Conservation (phyloP, 192 early-diverging fungal species). For the Backusella australiensis region DNA sequence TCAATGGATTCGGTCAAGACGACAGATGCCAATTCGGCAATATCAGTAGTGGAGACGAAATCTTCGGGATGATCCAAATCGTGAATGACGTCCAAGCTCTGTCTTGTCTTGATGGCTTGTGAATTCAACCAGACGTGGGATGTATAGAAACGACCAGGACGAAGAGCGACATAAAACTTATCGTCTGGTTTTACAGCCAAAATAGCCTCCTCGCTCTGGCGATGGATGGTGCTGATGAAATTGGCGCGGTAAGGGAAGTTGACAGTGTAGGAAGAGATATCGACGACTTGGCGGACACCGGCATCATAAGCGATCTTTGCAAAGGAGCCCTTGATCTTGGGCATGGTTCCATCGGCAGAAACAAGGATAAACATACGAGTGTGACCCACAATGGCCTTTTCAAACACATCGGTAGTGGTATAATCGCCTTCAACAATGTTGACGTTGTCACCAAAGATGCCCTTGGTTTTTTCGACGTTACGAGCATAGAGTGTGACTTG, state of each 20-base stretch:
- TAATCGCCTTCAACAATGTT: conserved; percentile 17
- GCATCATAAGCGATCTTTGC: conserved; percentile 16
- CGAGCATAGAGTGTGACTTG: conserved; percentile 10
- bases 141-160: conserved; percentile 8
- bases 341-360: neutral
- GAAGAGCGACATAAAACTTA: conserved; percentile 12
- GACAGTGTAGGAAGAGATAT: conserved; percentile 12
- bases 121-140: too few relatives aligned
- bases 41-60: too few relatives aligned
- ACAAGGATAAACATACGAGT: conserved; percentile 14
- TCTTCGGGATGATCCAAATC: too few relatives aligned
- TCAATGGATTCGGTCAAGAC: too few relatives aligned
- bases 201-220: neutral
- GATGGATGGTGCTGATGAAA: conserved; percentile 3
- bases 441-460: neutral
- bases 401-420: neutral
- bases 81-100: too few relatives aligned
- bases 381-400: conserved; percentile 12
- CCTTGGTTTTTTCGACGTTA: conserved; percentile 2
- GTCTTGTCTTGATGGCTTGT: too few relatives aligned
- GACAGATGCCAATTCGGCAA: too few relatives aligned
- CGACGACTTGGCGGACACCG: conserved; percentile 25
- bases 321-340: neutral
- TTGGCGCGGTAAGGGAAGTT: neutral
- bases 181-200: neutral